phyloP scores from a whole-genome alignment of 495 filamentous ascomycete species.

The Letharia lupina region DNA sequence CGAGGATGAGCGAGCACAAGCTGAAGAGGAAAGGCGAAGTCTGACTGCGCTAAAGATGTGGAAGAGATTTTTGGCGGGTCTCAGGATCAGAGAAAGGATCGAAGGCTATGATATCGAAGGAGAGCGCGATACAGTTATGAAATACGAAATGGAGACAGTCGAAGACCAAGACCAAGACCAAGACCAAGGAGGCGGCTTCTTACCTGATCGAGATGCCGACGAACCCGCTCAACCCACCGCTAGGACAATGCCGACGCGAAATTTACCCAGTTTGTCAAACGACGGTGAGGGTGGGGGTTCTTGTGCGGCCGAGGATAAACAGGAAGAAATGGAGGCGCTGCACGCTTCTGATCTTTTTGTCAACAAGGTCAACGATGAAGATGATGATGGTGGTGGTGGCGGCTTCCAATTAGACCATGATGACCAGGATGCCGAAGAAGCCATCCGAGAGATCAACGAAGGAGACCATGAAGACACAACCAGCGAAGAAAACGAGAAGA shows the following conservation, averaged over 20 bases:
- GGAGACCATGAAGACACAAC: not conserved
- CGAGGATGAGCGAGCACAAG: constrained; percentile 49
- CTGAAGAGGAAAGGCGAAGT: constrained; percentile 47
- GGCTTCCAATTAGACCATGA: constrained; percentile 11
- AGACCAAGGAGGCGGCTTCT: constrained; percentile 19
- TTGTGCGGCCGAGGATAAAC: not conserved
- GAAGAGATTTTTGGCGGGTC: constrained; percentile 63
- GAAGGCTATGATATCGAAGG: constrained; percentile 52
- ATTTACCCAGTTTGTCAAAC: not conserved
- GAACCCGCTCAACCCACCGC: constrained; percentile 20
- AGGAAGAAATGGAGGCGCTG: not conserved
- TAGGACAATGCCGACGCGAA: not conserved
- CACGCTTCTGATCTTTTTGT: not conserved
- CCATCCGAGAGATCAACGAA: not conserved
- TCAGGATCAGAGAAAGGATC: constrained; percentile 73
- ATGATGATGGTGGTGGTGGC: not conserved
- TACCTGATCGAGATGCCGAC: constrained; percentile 15
- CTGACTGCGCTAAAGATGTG: constrained; percentile 59
- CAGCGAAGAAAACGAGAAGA: not conserved
- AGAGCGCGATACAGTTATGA: constrained; percentile 30
- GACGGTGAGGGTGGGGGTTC: constrained; percentile 7
- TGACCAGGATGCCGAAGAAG: constrained; percentile 13
- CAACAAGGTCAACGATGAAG: constrained; percentile 13
- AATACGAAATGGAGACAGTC: constrained; percentile 18
- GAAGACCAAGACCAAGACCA: constrained; percentile 28